A percentile compares a stretch with the other conserved stretches of the same genome.
Evolutionary conservation across 208 protist species (phyloP).

Genomic region (Leishmania lainsoni): DNA sequence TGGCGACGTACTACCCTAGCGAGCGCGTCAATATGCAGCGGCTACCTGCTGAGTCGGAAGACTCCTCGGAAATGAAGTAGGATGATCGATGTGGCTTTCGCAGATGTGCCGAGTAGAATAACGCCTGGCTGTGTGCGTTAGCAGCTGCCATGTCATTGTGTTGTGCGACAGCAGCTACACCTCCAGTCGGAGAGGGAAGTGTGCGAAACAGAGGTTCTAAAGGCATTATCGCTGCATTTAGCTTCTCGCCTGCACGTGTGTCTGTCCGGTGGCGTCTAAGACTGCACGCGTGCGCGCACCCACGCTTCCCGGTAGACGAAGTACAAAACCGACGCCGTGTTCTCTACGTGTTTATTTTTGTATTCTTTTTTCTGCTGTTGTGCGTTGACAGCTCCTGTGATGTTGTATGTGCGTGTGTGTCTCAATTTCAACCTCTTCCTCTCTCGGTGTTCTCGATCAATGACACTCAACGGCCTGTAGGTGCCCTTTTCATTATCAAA

Average conservation of each 20-base stretch:
- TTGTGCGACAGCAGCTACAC: not conserved
- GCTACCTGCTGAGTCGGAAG: slow-evolving; percentile 9
- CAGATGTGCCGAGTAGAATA: not conserved
- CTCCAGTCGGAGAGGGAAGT: not conserved
- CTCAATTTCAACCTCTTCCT: not conserved
- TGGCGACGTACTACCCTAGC: slow-evolving; percentile 67
- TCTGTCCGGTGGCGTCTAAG: not conserved
- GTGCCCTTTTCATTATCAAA: not conserved
- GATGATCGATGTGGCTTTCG: not conserved
- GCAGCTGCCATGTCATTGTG: not conserved
- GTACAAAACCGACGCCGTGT: not conserved
- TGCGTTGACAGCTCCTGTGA: not conserved
- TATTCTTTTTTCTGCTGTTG: not conserved
- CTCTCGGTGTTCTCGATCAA: not conserved
- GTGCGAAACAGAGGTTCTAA: not conserved
- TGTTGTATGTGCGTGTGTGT: not conserved
- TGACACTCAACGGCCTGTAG: not conserved
- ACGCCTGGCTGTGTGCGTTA: not conserved
- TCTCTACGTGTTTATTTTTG: not conserved
- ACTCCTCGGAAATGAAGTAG: slow-evolving; percentile 8
- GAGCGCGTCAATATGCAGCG: slow-evolving; percentile 50
- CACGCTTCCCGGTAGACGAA: not conserved
- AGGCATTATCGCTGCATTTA: not conserved
- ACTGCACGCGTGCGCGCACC: not conserved
- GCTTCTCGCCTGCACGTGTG: not conserved